These are phyloP conservation scores for Cryptococcus amylolentus DNA, from an alignment of 1,284 basidiomycete genomes.

Conservation along the genomic window DNA sequence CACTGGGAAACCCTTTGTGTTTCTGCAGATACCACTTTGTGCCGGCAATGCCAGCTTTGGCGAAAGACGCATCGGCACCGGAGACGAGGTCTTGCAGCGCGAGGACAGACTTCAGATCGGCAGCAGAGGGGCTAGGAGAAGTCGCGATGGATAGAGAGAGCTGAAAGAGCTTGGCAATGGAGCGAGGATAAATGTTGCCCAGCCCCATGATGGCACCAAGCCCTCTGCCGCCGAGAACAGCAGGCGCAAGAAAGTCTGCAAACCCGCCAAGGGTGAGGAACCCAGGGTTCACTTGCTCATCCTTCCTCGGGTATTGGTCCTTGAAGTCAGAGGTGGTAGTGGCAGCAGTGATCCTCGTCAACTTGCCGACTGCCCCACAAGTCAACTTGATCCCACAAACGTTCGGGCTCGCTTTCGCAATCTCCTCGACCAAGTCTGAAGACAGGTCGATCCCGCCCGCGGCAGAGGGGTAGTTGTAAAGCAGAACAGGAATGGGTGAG, in stretches of 20 bases:
- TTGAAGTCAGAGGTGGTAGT: conserved; percentile 62
- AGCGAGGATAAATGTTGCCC: conserved; percentile 67
- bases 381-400: conserved; percentile 80
- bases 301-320: conserved; percentile 57
- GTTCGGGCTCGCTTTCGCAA: conserved; percentile 58
- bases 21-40: conserved; percentile 75
- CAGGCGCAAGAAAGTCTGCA: conserved; percentile 70
- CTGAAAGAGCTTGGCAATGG: conserved; percentile 63
- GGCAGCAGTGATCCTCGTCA: conserved; percentile 71
- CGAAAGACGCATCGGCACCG: conserved; percentile 73
- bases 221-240: conserved; percentile 56
- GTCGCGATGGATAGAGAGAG: conserved; percentile 56
- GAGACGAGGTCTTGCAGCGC: conserved; percentile 73
- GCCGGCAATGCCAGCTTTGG: conserved; percentile 72
- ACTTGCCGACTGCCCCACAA: conserved; percentile 85
- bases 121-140: conserved; percentile 52
- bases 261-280: conserved; percentile 78
- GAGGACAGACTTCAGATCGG: conserved; percentile 67
- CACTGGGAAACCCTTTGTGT: conserved; percentile 60
- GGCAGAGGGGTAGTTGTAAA: conserved; percentile 87
- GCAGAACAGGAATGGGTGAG: conserved; percentile 78
- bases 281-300: conserved; percentile 47
- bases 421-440: conserved; percentile 75
- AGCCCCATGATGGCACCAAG: conserved; percentile 80
- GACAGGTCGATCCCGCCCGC: conserved; percentile 80